Conservation (phyloP, 495 filamentous ascomycete genomes). For the Lophiostoma macrostomum region DNA sequence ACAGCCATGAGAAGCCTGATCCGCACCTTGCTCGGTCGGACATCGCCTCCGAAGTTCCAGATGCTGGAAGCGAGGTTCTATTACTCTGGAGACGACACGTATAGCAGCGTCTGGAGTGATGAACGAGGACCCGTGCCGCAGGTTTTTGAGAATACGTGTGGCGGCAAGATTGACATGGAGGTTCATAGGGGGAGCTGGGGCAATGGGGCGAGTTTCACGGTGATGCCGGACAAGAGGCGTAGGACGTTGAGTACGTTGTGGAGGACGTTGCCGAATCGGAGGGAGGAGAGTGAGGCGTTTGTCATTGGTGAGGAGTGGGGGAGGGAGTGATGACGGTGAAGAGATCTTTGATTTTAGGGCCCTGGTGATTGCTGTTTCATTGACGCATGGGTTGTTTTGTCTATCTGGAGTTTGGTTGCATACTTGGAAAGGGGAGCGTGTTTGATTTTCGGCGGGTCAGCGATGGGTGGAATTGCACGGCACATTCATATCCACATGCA, state of each 20-base stretch:
- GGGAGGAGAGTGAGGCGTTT: not conserved
- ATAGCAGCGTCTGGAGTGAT: slow-evolving; percentile 35
- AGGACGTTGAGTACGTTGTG: slow-evolving; percentile 33
- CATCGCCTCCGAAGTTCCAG: slow-evolving; percentile 10
- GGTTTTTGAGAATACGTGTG: slow-evolving; percentile 31
- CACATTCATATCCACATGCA: too few species aligned
- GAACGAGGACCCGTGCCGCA: slow-evolving; percentile 28
- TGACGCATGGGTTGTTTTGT: too few species aligned
- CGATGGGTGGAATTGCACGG: too few species aligned
- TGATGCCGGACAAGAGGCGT: slow-evolving; percentile 5
- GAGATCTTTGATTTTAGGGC: too few species aligned
- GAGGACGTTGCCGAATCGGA: slow-evolving; percentile 28
- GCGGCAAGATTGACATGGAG: slow-evolving; percentile 33
- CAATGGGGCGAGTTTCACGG: slow-evolving; percentile 30
- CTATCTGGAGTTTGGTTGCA: too few species aligned
- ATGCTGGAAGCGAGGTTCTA: slow-evolving; percentile 33
- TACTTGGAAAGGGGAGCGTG: too few species aligned
- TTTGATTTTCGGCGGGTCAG: too few species aligned
- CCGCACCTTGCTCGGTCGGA: slow-evolving; percentile 21
- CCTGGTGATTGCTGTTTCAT: too few species aligned
- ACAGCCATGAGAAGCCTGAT: not conserved
- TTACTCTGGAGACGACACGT: slow-evolving; percentile 32
- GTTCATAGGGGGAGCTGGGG: slow-evolving; percentile 33
- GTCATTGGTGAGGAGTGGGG: slow-evolving; percentile 3
- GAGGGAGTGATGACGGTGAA: too few species aligned